Conservation (phyloP, 805 yeast species). For the Barnettozyma pratensis region DNA sequence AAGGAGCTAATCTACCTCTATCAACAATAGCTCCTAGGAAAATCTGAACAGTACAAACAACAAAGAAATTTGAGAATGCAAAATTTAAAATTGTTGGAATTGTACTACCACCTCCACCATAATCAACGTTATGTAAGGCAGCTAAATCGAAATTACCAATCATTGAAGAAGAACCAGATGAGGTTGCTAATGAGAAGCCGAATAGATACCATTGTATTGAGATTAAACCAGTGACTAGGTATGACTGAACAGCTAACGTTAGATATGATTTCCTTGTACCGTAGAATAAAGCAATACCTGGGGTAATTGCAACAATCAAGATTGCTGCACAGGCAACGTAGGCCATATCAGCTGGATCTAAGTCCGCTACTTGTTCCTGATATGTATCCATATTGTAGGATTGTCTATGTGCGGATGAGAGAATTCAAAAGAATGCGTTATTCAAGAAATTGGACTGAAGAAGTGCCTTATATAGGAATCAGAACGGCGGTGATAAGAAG, state of each 20-base stretch:
- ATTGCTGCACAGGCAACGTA: conserved; percentile 32
- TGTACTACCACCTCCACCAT: conserved; percentile 34
- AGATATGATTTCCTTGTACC: conserved; percentile 85
- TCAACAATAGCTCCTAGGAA: conserved; percentile 90
- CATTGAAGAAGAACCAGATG: conserved; percentile 60
- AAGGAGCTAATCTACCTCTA: conserved; percentile 84
- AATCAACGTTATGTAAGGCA: conserved; percentile 61
- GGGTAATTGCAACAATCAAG: conserved; percentile 73
- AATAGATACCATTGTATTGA: conserved; percentile 92
- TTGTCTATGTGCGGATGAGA: no score
- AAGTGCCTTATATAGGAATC: no score
- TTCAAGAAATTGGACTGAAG: no score
- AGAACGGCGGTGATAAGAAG: no score
- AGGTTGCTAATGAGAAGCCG: conserved; percentile 90
- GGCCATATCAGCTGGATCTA: conserved; percentile 42
- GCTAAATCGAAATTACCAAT: conserved; percentile 79
- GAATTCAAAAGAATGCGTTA: no score
- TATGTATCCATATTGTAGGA: conserved; percentile 9
- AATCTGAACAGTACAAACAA: conserved; percentile 85
- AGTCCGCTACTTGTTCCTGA: conserved; percentile 33
- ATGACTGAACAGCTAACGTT: conserved; percentile 73
- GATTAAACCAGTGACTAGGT: conserved; percentile 65
- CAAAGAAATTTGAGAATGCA: conserved; percentile 86
- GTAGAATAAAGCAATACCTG: conserved; percentile 88
- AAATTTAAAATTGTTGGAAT: conserved; percentile 48